Conservation (phyloP, 2,329 filamentous ascomycete species). For the Ilyonectria destructans region DNA sequence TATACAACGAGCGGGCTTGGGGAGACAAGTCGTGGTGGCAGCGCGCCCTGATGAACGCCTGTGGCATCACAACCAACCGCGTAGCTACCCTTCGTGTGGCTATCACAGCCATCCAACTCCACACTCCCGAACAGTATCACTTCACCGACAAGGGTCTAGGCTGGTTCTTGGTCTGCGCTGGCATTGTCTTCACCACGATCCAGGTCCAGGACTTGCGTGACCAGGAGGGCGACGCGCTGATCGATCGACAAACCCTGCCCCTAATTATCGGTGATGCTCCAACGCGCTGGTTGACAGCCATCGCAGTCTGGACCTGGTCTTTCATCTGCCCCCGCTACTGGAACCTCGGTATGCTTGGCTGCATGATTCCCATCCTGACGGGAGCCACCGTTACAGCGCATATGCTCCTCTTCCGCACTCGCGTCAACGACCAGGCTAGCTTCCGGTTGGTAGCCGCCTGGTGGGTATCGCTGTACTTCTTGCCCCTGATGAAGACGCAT, state of each 20-base stretch:
- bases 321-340: constrained; percentile 39
- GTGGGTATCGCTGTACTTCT: constrained; percentile 40
- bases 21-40: constrained; percentile 51
- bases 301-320: constrained; percentile 38
- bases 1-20: constrained; percentile 60
- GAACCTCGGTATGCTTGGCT: constrained; percentile 29
- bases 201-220: constrained; percentile 47
- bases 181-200: constrained; percentile 46
- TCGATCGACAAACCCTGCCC: constrained; percentile 44
- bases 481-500: constrained; percentile 34
- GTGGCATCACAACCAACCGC: constrained; percentile 43
- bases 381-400: constrained; percentile 31
- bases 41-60: constrained; percentile 42
- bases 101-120: constrained; percentile 22
- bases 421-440: constrained; percentile 33
- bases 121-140: constrained; percentile 14
- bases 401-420: constrained; percentile 36
- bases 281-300: constrained; percentile 40
- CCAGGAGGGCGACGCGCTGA: constrained; percentile 43
- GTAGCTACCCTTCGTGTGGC: constrained; percentile 39
- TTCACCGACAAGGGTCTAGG: constrained; percentile 37
- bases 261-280: constrained; percentile 43
- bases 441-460: constrained; percentile 40
- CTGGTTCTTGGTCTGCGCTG: constrained; percentile 41
- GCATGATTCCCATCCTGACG: constrained; percentile 12